phyloP scores from a whole-genome alignment of 306 rosid species.

The Lathyrus tuberosus region DNA sequence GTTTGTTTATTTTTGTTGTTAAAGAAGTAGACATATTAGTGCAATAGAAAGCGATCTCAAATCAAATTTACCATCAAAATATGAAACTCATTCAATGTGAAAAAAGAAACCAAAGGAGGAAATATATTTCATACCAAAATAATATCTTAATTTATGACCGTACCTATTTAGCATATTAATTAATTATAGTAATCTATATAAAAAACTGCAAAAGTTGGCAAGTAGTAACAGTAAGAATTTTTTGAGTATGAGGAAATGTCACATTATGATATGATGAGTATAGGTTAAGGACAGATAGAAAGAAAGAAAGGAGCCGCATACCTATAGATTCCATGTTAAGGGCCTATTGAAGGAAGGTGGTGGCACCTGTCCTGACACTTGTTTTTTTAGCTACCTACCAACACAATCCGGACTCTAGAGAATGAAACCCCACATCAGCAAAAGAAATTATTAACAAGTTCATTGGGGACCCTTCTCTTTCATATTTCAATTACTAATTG shows the following conservation, averaged over 20 bases:
- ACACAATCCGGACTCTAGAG: background rate
- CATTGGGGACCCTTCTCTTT: slow-evolving; percentile 19
- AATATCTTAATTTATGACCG: background rate
- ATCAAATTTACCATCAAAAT: too few relatives aligned
- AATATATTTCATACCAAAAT: slow-evolving; percentile 37
- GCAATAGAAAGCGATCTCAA: too few relatives aligned
- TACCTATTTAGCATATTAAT: background rate
- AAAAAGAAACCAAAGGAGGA: slow-evolving; percentile 18
- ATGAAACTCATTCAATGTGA: too few relatives aligned
- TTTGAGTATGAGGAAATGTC: slow-evolving; percentile 51
- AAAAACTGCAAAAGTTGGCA: slow-evolving; percentile 40
- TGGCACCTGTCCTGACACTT: slow-evolving; percentile 42
- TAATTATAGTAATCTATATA: slow-evolving; percentile 27
- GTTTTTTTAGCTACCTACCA: slow-evolving; percentile 13
- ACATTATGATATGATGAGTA: slow-evolving; percentile 22
- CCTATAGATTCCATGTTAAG: slow-evolving; percentile 37
- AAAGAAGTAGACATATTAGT: too few relatives aligned
- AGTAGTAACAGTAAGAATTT: slow-evolving; percentile 42
- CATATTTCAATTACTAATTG: background rate
- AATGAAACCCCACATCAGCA: background rate
- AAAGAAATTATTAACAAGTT: background rate
- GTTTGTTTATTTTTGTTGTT: too few relatives aligned
- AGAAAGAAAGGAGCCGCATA: background rate
- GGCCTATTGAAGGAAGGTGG: slow-evolving; percentile 8
- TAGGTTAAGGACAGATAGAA: slow-evolving; percentile 30